A percentile compares a stretch with the other conserved stretches of the same genome.
Conservation (phyloP, 2,329 filamentous ascomycete genomes). For the Paraphoma sp. region DNA sequence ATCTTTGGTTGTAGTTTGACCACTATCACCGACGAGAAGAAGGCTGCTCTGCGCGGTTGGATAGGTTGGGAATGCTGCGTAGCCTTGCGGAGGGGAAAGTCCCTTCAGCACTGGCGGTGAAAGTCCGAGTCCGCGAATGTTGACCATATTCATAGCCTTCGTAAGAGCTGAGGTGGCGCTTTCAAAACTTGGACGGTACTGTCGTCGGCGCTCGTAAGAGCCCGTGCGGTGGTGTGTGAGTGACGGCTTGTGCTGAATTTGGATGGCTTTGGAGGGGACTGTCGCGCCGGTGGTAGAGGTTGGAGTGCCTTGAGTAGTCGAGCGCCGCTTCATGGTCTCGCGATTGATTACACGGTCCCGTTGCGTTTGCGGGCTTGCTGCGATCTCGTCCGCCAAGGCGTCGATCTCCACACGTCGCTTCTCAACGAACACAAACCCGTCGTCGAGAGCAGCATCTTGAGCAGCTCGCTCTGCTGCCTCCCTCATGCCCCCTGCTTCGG, state of each 20-base stretch:
- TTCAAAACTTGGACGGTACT: conserved; percentile 74
- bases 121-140: conserved; percentile 74
- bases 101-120: conserved; percentile 67
- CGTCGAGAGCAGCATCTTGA: conserved; percentile 87
- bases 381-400: conserved; percentile 93
- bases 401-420: conserved; percentile 96
- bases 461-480: conserved; percentile 70
- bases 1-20: conserved; percentile 68
- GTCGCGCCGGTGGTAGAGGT: conserved; percentile 74
- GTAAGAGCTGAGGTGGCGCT: conserved; percentile 91
- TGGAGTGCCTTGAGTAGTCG: conserved; percentile 78
- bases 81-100: conserved; percentile 73
- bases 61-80: conserved; percentile 85
- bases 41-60: conserved; percentile 76
- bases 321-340: conserved; percentile 72
- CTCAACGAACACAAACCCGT: conserved; percentile 95
- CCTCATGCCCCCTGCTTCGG: conserved; percentile 46
- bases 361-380: conserved; percentile 72
- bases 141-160: conserved; percentile 94
- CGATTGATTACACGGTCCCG: conserved; percentile 58
- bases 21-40: conserved; percentile 67
- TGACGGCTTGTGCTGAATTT: conserved; percentile 72
- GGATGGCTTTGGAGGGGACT: conserved; percentile 74
- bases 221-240: conserved; percentile 71
- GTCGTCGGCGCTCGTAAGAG: conserved; percentile 80